These are phyloP conservation scores for Exophiala lecanii-corni DNA, from an alignment of 2,329 filamentous ascomycete species.

Conservation along the genomic window DNA sequence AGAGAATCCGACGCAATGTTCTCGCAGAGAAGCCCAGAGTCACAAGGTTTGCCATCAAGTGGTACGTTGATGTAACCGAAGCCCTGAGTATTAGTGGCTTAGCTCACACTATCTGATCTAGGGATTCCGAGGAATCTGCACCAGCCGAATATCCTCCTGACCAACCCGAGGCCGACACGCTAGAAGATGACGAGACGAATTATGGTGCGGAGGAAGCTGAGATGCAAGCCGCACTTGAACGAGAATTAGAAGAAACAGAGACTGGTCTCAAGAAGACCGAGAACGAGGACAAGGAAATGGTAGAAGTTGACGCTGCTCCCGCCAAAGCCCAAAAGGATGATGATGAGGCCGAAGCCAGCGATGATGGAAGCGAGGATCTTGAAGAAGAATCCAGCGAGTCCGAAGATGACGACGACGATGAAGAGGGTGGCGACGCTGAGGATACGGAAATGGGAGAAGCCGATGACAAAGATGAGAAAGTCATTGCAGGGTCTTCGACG, in stretches of 20 bases:
- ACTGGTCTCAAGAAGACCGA: constrained; percentile 28
- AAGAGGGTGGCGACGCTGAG: constrained; percentile 51
- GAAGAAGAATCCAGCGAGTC: constrained; percentile 72
- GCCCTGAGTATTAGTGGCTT: background rate
- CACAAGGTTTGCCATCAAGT: constrained; percentile 97
- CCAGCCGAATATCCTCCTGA: constrained; percentile 95
- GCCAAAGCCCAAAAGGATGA: constrained; percentile 39
- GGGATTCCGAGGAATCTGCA: constrained; percentile 96
- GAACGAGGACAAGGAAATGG: constrained; percentile 72
- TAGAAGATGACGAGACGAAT: constrained; percentile 73
- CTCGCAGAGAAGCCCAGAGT: constrained; percentile 96
- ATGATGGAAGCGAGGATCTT: constrained; percentile 73
- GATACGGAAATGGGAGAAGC: constrained; percentile 54
- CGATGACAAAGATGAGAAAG: constrained; percentile 33
- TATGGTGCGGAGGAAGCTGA: constrained; percentile 90
- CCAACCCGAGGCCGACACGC: constrained; percentile 88
- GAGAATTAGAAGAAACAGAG: constrained; percentile 44
- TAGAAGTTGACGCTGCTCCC: constrained; percentile 54
- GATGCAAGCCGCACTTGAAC: constrained; percentile 59
- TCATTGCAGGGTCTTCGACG: constrained; percentile 1
- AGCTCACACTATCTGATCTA: constrained; percentile 34
- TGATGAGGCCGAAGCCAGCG: constrained; percentile 65
- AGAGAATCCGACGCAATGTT: constrained; percentile 87
- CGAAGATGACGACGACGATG: constrained; percentile 64
- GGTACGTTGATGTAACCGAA: constrained; percentile 52